These are phyloP conservation scores for Trametes hirsuta DNA, from an alignment of 1,284 basidiomycete species.

Conservation along the genomic window DNA sequence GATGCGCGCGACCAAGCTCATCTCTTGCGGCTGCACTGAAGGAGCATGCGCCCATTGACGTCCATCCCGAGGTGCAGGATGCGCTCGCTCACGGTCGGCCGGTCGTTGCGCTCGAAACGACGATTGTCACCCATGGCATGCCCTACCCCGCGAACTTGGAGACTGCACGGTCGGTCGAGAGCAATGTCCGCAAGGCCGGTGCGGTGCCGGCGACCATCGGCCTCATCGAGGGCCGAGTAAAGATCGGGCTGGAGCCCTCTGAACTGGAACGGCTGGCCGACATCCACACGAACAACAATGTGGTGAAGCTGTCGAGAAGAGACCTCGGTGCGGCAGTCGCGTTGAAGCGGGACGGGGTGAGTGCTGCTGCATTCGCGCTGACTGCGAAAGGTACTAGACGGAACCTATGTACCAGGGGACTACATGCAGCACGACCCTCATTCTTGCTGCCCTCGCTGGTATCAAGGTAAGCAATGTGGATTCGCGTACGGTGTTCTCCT, in stretches of 20 bases:
- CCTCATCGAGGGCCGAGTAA: slow-evolving; percentile 81
- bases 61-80: slow-evolving; percentile 80
- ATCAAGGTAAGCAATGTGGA: slow-evolving; percentile 64
- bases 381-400: background rate
- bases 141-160: slow-evolving; percentile 80
- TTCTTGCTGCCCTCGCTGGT: slow-evolving; percentile 80
- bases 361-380: background rate
- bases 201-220: slow-evolving; percentile 92
- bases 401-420: slow-evolving; percentile 54
- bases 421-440: slow-evolving; percentile 89
- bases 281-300: slow-evolving; percentile 44
- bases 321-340: slow-evolving; percentile 85
- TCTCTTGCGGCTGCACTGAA: slow-evolving; percentile 19
- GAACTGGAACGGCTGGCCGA: slow-evolving; percentile 80
- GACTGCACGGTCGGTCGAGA: slow-evolving; percentile 76
- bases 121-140: slow-evolving; percentile 93
- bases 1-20: slow-evolving; percentile 15
- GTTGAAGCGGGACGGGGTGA: slow-evolving; percentile 63
- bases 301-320: slow-evolving; percentile 83
- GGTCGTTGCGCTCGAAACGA: slow-evolving; percentile 82
- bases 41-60: slow-evolving; percentile 49
- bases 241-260: slow-evolving; percentile 75
- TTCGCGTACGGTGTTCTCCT: background rate
- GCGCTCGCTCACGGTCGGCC: slow-evolving; percentile 65
- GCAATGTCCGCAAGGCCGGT: slow-evolving; percentile 76